Base-by-base conservation (phyloP, 2,329 filamentous ascomycete genomes). In the Fusarium staphyleae region DNA sequence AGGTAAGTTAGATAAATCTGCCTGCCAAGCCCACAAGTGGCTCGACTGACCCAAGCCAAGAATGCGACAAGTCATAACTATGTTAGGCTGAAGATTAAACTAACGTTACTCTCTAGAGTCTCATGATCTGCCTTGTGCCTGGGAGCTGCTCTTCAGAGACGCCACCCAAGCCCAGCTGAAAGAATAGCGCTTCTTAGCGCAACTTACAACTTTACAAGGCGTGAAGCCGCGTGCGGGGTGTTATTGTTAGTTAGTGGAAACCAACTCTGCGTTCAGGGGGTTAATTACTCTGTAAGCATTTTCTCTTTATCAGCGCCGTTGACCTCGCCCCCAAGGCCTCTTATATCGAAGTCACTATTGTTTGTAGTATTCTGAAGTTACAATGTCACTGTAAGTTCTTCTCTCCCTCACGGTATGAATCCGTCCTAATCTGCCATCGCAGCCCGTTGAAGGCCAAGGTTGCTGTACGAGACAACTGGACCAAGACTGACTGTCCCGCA, bases 371-470 rank as follows among this genome's bases (percentile, higher is more conserved):
- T 9, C 9, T 9, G 22, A 3, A 13, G 34, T 52, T 30, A 51
- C 18, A 37, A 54, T 50, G 51, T 42, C 55, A 12, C 16, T 60
- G 55, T 56, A 36, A 48, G 56, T 39, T 28, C 3, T 5, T 24
- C 6, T n/a, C 3, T 8, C 4, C 24, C 11, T 15, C 2, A 1
- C 10, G 3, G 18, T 4, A 3, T 14, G 13, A 24, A 10, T 24
- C 11, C 16, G 28, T 43, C 10, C 48, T 59, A 32, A 59, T 11
- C 7, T 9, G 14, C 1, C 14, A n/a, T 18, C 26, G 36, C 22
- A 80, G 77, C 39, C 76, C 78, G 0, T 69, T 79, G 44, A 77
- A 76, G 59, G 69, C 75, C 35, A 74, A 74, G 48, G 52, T 78
- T 54, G 71, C 70, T 34, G 69, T 81, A 58, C 76, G 77, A 22